Evolutionary conservation across 805 yeast genomes (phyloP), one percentile per base, ranked within the genome.

Genomic region (Huiozyma sinensis): DNA sequence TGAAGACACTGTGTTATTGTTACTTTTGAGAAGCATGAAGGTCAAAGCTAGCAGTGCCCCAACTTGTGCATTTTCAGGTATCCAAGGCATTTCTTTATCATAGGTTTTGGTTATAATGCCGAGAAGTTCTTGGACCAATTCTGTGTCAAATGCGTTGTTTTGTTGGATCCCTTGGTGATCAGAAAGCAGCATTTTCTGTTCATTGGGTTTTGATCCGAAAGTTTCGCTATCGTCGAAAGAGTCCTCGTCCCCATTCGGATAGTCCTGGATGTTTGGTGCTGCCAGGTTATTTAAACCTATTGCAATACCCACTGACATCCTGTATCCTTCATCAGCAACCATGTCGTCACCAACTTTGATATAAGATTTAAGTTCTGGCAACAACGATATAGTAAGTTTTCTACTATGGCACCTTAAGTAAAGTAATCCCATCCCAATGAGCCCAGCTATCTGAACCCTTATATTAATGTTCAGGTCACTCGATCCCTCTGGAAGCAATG

Each of bases 401-500:
- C 95, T 73, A 57, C 88, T 95, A 49, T 80, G 88, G 5, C 87
- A 76, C 42, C 76, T 83, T 42, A 79, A 66, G 54, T 87, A 89
- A 6, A 94, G 67, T 43, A 94, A 66, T 0, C 98, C 99, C 44
- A 92, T 77, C 0, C 97, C 96, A 40, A 92, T 67, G 29, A 90
- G 60, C 0, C 97, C 97, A 0, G 97, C 95, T 0, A 95, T 78
- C 60, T 92, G 97, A 6, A 90, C 95, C 8, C 79, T 72, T 1
- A 78, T 66, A 2, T 85, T 76, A 6, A 94, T 95, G 60, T 90
- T 86, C 54, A 92, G 70, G 59, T 88, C 95, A 38, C 82, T 83
- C 0, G 97, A 88, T 0, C 97, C 97, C 9, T 76, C 77, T 0
- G 99, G 99, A 28, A 94, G 67, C 32, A 92, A 65, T 0, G 97